Evolutionary conservation across 768 basidiomycete genomes (phyloP), one percentile per base, ranked within the genome.

Genomic region (Calocybe cyanea): DNA sequence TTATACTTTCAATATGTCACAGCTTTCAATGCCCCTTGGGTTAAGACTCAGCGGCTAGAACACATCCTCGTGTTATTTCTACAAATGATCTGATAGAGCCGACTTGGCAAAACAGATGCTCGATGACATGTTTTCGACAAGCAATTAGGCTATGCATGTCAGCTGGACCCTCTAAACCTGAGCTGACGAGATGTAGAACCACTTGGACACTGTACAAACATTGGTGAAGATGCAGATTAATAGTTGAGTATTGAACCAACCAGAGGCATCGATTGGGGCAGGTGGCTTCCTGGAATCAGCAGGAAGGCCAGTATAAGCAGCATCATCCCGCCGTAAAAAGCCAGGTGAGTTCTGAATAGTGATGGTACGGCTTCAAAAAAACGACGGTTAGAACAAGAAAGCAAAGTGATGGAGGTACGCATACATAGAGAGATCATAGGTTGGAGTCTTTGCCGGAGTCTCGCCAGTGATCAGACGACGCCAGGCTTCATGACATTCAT

Each of bases 401-500:
- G 13, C 7, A 32, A 45, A 24, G 10, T 1, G 30, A 10, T 33
- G 15, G 32, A 20, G 18, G 35, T 39, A n/a, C 14, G 72, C 90
- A 45, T 57, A 96, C 95, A 93, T 92, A 51, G 88, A 83, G 48
- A 97, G 61, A 46, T 92, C 87, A 65, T 87, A 85, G 36, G 69
- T 63, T 37, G 79, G 51, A 14, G 84, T 86, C 71, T 84, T 86
- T 51, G 85, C 81, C 33, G 83, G 80, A 51, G 67, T 72, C 54
- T 96, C 88, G 51, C 93, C 92, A 42, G 69, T 71, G 65, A 93
- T 77, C 57, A 99, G 80, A 61, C 89, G 89, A 60, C 92, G 90
- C 96, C 96, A 99, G 30, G 96, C 89, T 67, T 98, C 96, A 64
- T 98, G 87, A 70, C 91, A 94, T 66, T 99, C 96, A 68, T 96